Base-by-base conservation (phyloP, 139 green algal genomes). In the Tetratostichococcus sp. region DNA sequence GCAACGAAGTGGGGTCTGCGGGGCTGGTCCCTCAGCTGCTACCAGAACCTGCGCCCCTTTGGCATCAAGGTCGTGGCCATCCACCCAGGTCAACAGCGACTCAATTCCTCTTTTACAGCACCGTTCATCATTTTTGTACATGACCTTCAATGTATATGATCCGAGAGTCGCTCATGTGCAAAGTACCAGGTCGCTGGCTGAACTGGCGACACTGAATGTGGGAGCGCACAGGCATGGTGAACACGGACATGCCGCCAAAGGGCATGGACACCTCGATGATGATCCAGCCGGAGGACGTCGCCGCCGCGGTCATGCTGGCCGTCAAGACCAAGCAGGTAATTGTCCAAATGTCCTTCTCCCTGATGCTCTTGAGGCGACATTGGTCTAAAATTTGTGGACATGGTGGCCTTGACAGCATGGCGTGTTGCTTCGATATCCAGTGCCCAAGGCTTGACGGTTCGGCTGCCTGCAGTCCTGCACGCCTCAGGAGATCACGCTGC, bases 51-150 rank as follows among this genome's bases (percentile, higher is more conserved):
- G 43, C 34, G 74, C 0, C 28, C 59, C 5, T 35, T 79, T 14
- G 85, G 85, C 67, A 75, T 90, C 67, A 90, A 87, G 62, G 83
- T 84, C 8, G 76, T 73, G 1, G 65, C 67, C 33, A 83, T 90
- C 25, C 72, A 82, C 65, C 83, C 85, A 22, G 50, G 50, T 62
- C 14, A 6, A n/a, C n/a, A n/a, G n/a, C n/a, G n/a, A n/a, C n/a
- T n/a, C n/a, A n/a, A n/a, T n/a, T n/a, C n/a, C n/a, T n/a, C n/a
- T n/a, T n/a, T n/a, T n/a, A n/a, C n/a, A n/a, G 39, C 39, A 22
- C 39, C 39, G 8, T 14, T 50, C 39, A 50, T 8, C 8, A 50
- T n/a, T n/a, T n/a, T n/a, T n/a, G n/a, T n/a, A n/a, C n/a, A n/a
- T n/a, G n/a, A 50, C 39, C 39, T 50, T 50, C 39, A 50, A 50